Base-by-base conservation (phyloP, 2,329 filamentous ascomycete genomes). In the Raffaelea deltoideospora region DNA sequence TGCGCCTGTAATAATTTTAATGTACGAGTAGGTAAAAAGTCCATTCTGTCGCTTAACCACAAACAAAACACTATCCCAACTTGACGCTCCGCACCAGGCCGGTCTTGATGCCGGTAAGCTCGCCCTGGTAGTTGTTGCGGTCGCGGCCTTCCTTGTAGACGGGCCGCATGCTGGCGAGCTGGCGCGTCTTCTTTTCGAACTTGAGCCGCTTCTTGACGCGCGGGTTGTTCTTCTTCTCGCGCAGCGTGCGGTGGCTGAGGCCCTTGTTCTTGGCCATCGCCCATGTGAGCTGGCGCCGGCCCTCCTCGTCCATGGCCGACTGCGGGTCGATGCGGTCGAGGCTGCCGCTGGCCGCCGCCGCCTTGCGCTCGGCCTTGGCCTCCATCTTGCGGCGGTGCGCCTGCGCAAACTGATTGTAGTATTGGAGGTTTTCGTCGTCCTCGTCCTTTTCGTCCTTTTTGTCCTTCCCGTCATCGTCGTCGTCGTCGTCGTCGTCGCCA, bases 181-280 rank as follows among this genome's bases (percentile, higher is more conserved):
- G 95, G 82, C 95, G 96, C 72, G 88, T 81, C 71, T 93, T 95
- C 58, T 86, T 80, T 54, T 92, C 86, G 57, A 76, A 98, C 74
- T 85, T 86, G 75, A 85, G 85, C 60, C 85, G 76, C 79, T 95
- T 96, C 79, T 96, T 98, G 46, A 96, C 88, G 56, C 90, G 70
- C 26, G 90, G 87, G 62, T 98, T 98, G 44, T 88, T 69, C 40
- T 86, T 80, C 49, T 93, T 87, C 75, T 98, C 96, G 69, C 81
- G 92, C 32, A 43, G 33, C 35, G 33, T 45, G 30, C 35, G 33
- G 33, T 87, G 85, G 41, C 84, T 78, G 44, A 98, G 63, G 23
- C 90, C 90, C 70, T 95, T 95, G 62, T 98, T 98, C 74, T 96
- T 95, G 63, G 87, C 75, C 52, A 98, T 98, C 47, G 78, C 73